phyloP scores from a whole-genome alignment of 169 alveolate genomes.

The Condylostoma magnum region DNA sequence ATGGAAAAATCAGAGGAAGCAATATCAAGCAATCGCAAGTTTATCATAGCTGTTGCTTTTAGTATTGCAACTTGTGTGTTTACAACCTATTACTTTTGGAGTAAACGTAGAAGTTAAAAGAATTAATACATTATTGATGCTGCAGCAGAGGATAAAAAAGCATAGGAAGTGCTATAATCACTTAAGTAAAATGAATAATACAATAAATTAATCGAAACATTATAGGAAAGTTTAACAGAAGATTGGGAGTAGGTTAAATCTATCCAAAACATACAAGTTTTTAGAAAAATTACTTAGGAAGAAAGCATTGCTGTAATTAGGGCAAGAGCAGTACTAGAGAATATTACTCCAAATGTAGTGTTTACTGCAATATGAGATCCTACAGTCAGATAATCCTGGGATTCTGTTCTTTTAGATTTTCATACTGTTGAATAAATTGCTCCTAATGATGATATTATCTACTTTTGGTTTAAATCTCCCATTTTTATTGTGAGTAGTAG shows the following conservation, averaged over 20 bases:
- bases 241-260: conserved; percentile 9
- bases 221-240: background rate
- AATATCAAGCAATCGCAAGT: too few species aligned
- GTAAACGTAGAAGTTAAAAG: too few species aligned
- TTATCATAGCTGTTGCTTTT: too few species aligned
- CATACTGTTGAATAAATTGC: background rate
- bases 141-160: too few species aligned
- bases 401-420: conserved; percentile 6
- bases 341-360: conserved; percentile 1
- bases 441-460: background rate
- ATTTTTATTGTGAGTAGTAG: conserved; percentile 1
- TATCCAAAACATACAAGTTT: background rate
- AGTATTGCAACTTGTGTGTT: too few species aligned
- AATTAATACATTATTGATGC: too few species aligned
- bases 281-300: background rate
- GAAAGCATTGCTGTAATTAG: conserved; percentile 12
- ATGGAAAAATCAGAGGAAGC: too few species aligned
- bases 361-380: conserved; percentile 15
- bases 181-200: too few species aligned
- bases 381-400: background rate
- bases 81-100: too few species aligned
- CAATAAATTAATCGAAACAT: background rate
- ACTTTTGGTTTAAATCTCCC: conserved; percentile 1
- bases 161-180: too few species aligned
- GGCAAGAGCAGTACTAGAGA: background rate